Conservation (phyloP, 1,284 basidiomycete genomes). For the Meira nashicola region DNA sequence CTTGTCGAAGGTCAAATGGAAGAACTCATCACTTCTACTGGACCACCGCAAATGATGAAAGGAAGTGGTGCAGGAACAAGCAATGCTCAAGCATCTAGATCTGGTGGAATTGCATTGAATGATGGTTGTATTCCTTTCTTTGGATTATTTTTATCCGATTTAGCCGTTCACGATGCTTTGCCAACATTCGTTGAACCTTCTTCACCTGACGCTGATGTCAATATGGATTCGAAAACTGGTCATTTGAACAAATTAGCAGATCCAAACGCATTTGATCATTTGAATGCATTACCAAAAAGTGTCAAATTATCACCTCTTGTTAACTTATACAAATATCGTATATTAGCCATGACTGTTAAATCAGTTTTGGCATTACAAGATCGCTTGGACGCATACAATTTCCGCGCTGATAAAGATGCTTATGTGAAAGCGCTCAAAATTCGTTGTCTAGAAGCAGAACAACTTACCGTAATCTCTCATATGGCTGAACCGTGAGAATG, state of each 20-base stretch:
- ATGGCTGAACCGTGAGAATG: background rate
- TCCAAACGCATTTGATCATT: slow-evolving; percentile 26
- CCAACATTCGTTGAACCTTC: slow-evolving; percentile 41
- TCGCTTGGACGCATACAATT: slow-evolving; percentile 28
- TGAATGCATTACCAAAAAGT: slow-evolving; percentile 29
- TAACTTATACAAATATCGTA: slow-evolving; percentile 43
- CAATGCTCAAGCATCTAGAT: background rate
- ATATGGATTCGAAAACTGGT: slow-evolving; percentile 10
- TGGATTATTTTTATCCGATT: slow-evolving; percentile 45
- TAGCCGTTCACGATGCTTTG: slow-evolving; percentile 38
- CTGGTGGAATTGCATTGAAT: background rate
- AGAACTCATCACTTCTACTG: slow-evolving; percentile 20
- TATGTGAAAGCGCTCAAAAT: slow-evolving; percentile 45
- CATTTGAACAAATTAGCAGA: slow-evolving; percentile 19
- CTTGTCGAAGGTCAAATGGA: slow-evolving; percentile 22
- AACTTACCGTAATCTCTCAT: slow-evolving; percentile 22
- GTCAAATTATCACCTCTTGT: slow-evolving; percentile 33
- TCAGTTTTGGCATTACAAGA: slow-evolving; percentile 42
- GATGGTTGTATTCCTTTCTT: slow-evolving; percentile 39
- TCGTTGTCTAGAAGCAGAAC: slow-evolving; percentile 35
- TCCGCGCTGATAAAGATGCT: slow-evolving; percentile 35
- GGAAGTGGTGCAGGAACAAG: background rate
- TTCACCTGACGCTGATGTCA: slow-evolving; percentile 13
- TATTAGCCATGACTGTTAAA: slow-evolving; percentile 31
- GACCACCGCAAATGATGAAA: slow-evolving; percentile 7